A percentile compares a stretch with the other conserved stretches of the same genome.
phyloP scores from a whole-genome alignment of 257 asterid genomes.

The Linderniella brevidens region DNA sequence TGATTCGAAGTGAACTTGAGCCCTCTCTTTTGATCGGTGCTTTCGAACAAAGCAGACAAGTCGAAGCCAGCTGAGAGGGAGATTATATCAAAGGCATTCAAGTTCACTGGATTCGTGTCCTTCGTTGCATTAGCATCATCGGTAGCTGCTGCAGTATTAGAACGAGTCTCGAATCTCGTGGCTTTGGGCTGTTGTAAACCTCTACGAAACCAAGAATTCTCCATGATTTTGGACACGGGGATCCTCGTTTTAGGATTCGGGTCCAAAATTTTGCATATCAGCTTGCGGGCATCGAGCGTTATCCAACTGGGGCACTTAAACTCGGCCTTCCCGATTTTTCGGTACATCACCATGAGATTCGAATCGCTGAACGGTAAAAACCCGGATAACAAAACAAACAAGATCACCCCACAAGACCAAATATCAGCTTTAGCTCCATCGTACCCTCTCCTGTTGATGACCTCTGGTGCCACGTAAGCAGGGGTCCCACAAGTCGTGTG shows the following conservation, averaged over 20 bases:
- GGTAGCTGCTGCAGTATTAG: constrained; percentile 5
- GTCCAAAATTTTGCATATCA: constrained; percentile 49
- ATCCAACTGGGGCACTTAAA: constrained; percentile 56
- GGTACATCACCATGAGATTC: constrained; percentile 67
- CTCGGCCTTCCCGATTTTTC: constrained; percentile 51
- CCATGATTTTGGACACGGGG: constrained; percentile 48
- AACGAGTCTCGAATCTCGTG: neutral
- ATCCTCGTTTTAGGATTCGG: constrained; percentile 57
- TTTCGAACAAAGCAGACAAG: constrained; percentile 57
- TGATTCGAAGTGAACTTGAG: constrained; percentile 39
- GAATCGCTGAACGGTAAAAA: constrained; percentile 44
- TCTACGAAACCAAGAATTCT: constrained; percentile 42
- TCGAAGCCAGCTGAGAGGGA: constrained; percentile 68
- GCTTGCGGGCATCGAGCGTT: constrained; percentile 36
- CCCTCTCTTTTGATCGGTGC: constrained; percentile 27
- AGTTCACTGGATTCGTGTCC: constrained; percentile 19
- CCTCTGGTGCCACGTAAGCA: constrained; percentile 81
- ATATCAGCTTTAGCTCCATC: constrained; percentile 69
- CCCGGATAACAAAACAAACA: constrained; percentile 44
- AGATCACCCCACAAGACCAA: constrained; percentile 79
- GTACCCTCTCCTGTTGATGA: constrained; percentile 54
- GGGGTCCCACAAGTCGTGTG: constrained; percentile 75
- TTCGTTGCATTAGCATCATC: neutral
- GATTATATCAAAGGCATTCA: constrained; percentile 77
- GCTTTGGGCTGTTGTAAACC: constrained; percentile 20